Conservation (phyloP, 306 rosid species). For the Betula pendula region DNA sequence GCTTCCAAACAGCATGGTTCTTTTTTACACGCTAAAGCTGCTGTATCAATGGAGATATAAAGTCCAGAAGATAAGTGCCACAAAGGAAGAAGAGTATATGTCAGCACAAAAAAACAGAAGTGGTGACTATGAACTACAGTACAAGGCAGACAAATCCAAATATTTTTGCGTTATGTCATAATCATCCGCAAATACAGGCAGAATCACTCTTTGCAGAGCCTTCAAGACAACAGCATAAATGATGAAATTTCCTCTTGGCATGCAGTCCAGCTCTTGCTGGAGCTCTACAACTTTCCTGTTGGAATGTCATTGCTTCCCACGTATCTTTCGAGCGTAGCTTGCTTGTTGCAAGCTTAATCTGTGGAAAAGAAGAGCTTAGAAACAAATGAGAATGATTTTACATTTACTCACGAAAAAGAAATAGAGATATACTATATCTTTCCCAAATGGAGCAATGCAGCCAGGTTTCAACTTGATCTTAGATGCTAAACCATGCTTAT, state of each 20-base stretch:
- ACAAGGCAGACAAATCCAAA: slow-evolving; percentile 32
- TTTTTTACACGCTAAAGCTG: background rate
- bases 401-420: background rate
- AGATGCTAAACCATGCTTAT: background rate
- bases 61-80: no score
- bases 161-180: slow-evolving; percentile 30
- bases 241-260: slow-evolving; percentile 48
- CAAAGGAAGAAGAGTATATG: background rate
- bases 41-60: no score
- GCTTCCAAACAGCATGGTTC: background rate
- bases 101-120: background rate
- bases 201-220: slow-evolving; percentile 55
- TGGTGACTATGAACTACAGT: slow-evolving; percentile 34
- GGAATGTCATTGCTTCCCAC: slow-evolving; percentile 85
- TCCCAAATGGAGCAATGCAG: background rate
- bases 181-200: slow-evolving; percentile 25
- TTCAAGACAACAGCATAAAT: slow-evolving; percentile 57
- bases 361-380: slow-evolving; percentile 12
- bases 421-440: background rate
- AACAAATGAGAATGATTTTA: slow-evolving; percentile 1
- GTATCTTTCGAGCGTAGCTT: slow-evolving; percentile 84
- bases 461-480: background rate
- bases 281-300: slow-evolving; percentile 53
- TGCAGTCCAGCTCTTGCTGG: slow-evolving; percentile 41
- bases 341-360: slow-evolving; percentile 96